Base-by-base conservation (phyloP, 345 rosid genomes). In the Eucalyptus cloeziana region DNA sequence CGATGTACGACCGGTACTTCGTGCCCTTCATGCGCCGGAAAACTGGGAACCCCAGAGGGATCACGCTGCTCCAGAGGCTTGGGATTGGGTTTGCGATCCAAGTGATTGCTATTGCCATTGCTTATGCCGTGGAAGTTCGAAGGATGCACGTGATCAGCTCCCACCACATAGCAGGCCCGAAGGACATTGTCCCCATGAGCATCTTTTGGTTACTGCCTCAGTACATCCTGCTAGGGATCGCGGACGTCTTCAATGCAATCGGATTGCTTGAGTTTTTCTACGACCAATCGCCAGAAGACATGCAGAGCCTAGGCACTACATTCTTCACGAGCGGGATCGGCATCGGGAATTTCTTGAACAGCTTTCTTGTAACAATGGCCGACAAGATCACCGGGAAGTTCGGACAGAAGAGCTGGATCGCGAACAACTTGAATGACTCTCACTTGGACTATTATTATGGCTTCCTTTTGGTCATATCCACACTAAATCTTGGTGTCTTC, bases 291-390 rank as follows among this genome's bases (percentile, higher is more conserved):
- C 99, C 99, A 4, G 96, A 95, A 83, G 96, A 96, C 81, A 96
- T 97, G 99, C 97, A 96, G 88, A 97, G 99, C 94, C 95, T 96
- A 3, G 99, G 99, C 64, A 97, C 99, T 10, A 94, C 98, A 10
- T 97, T 95, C 92, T 97, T 96, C 92, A 97, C 99, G 1, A 96
- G 98, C 87, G 98, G 97, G 81, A 94, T 96, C 30, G 99, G 99
- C 3, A 93, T 94, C 24, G 99, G 99, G 69, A 97, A 96, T 88
- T 97, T 97, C 92, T 87, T 97, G 86, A 97, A 95, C 86, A 95
- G 98, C 88, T 94, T 97, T 58, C 90, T 97, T 86, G 96, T 97
- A 83, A 96, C 99, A 85, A 69, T 95, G 93, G 95, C 95, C 50
- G 98, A 94, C 88, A 94, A 95, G 86, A 92, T 94, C 44, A 94